Conservation (phyloP, 768 basidiomycete species). For the Suillus lakei region DNA sequence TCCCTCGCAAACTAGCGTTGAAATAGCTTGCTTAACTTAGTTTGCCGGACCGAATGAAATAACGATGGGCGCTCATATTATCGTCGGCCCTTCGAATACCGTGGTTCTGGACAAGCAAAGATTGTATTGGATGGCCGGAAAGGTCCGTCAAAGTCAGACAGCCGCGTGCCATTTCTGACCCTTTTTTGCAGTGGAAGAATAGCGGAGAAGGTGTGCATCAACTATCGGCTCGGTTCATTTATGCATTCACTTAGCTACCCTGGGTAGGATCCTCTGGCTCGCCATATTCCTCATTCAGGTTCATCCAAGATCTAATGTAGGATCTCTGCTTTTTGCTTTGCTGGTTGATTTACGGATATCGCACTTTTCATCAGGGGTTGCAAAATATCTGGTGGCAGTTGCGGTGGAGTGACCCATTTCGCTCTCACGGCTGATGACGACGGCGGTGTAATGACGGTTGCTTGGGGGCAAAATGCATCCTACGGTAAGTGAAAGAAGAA, state of each 20-base stretch:
- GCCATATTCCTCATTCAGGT: slow-evolving; percentile 86
- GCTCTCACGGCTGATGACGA: slow-evolving; percentile 78
- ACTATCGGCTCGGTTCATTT: neutral
- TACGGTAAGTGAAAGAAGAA: slow-evolving; percentile 53
- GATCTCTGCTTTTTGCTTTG: slow-evolving; percentile 22
- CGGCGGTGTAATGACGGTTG: slow-evolving; percentile 78
- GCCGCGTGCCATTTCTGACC: slow-evolving; percentile 6
- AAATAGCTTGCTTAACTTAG: slow-evolving; percentile 37
- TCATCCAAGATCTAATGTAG: slow-evolving; percentile 85
- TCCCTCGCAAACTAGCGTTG: neutral
- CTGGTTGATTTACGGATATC: slow-evolving; percentile 6
- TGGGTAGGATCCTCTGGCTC: slow-evolving; percentile 82
- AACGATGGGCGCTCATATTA: slow-evolving; percentile 64
- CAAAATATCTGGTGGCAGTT: slow-evolving; percentile 68
- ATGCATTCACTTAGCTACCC: slow-evolving; percentile 12
- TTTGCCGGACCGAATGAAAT: slow-evolving; percentile 74
- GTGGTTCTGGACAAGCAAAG: slow-evolving; percentile 81
- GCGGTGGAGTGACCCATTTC: slow-evolving; percentile 93
- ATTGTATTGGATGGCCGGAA: slow-evolving; percentile 90
- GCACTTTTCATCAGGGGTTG: slow-evolving; percentile 60
- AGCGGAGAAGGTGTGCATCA: slow-evolving; percentile 79
- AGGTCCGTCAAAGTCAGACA: slow-evolving; percentile 43
- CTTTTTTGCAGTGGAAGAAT: slow-evolving; percentile 79
- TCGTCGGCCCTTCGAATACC: slow-evolving; percentile 85
- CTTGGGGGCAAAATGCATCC: slow-evolving; percentile 86